Percentiles rank a stretch among this genome's conserved stretches.
These are phyloP conservation scores for Rhizophagus prolifer DNA, from an alignment of 192 early-diverging fungal genomes.

Conservation along the genomic window DNA sequence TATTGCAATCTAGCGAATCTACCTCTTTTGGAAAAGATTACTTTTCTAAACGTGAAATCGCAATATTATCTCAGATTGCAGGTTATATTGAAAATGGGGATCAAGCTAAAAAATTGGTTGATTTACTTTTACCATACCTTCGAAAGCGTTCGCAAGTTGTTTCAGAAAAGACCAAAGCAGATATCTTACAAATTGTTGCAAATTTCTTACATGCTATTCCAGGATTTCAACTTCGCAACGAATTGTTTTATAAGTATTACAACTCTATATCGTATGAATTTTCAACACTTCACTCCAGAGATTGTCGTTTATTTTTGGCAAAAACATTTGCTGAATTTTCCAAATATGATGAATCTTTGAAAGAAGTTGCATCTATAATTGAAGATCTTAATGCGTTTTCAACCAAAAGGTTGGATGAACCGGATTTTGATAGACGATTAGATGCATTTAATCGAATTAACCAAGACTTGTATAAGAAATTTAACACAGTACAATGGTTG, in stretches of 20 bases:
- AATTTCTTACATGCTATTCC: constrained; percentile 81
- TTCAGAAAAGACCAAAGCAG: constrained; percentile 76
- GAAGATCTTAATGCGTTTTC: constrained; percentile 82
- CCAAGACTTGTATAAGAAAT: constrained; percentile 60
- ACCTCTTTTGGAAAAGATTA: constrained; percentile 50
- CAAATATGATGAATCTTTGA: constrained; percentile 53
- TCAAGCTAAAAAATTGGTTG: constrained; percentile 67
- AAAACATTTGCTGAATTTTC: constrained; percentile 66
- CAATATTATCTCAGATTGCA: constrained; percentile 77
- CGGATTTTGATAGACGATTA: constrained; percentile 83
- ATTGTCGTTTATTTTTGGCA: constrained; percentile 63
- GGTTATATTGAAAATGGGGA: constrained; percentile 66
- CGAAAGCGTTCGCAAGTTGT: constrained; percentile 68
- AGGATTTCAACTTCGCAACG: constrained; percentile 35
- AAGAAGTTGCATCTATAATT: constrained; percentile 54
- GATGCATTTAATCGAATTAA: constrained; percentile 73
- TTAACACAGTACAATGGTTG: constrained; percentile 78
- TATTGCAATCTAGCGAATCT: constrained; percentile 46
- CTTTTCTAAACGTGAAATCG: constrained; percentile 70
- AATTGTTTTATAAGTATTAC: constrained; percentile 62
- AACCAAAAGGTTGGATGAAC: constrained; percentile 71
- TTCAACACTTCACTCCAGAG: constrained; percentile 58
- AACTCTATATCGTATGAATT: constrained; percentile 69
- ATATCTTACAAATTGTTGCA: constrained; percentile 79
- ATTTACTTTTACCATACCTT: constrained; percentile 81